Evolutionary conservation across 2,329 filamentous ascomycete species (phyloP).

Genomic region (Xylariaceae sp.): DNA sequence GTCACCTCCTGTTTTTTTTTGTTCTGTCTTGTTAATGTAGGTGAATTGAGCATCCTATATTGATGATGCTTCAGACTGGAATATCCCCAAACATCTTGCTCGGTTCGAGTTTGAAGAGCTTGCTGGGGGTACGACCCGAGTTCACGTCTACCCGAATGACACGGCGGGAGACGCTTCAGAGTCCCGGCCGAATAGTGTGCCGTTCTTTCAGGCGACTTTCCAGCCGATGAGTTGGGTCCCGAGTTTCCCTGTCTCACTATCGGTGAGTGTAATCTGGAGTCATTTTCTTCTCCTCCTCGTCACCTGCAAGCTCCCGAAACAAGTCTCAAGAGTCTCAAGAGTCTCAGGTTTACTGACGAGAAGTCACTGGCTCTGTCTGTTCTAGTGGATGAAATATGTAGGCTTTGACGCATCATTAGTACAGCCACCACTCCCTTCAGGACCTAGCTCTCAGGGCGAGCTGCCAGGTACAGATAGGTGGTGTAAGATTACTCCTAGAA

Average conservation of each 20-base stretch:
- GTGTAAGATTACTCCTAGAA: constrained; percentile 39
- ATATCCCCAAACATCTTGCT: constrained; percentile 53
- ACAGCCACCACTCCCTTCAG: constrained; percentile 46
- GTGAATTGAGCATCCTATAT: neutral
- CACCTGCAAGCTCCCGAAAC: too few relatives aligned
- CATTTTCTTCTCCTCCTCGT: too few relatives aligned
- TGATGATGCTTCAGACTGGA: constrained; percentile 43
- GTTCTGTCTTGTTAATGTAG: too few relatives aligned
- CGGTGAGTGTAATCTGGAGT: too few relatives aligned
- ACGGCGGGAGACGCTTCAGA: constrained; percentile 30
- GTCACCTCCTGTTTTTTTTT: constrained; percentile 18
- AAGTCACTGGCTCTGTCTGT: too few relatives aligned
- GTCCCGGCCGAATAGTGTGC: constrained; percentile 29
- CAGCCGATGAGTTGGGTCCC: constrained; percentile 40
- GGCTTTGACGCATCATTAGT: constrained; percentile 42
- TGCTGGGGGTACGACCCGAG: constrained; percentile 33
- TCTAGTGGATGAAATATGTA: constrained; percentile 35
- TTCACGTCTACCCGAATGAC: constrained; percentile 46
- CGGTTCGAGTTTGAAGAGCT: constrained; percentile 43
- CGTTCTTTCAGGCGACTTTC: constrained; percentile 46
- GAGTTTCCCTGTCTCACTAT: constrained; percentile 40
- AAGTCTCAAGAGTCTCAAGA: too few relatives aligned
- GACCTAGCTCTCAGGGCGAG: constrained; percentile 37
- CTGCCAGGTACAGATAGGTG: constrained; percentile 45
- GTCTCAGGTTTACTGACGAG: too few relatives aligned